A percentile compares a stretch with the other conserved stretches of the same genome.
Evolutionary conservation across 257 asterid genomes (phyloP).

Genomic region (Thymus mandschuricus): DNA sequence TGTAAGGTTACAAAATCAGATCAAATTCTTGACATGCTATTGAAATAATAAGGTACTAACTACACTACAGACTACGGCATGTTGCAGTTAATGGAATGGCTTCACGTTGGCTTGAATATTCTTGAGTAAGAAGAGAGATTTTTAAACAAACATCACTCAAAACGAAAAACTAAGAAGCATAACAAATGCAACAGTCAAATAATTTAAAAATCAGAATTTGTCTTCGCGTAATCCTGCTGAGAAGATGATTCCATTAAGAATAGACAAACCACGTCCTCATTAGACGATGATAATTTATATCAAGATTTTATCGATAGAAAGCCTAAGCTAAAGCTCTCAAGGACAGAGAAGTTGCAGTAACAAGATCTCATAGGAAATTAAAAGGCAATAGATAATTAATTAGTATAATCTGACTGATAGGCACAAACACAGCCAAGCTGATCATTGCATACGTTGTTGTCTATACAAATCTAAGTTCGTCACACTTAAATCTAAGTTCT

Average conservation of each 20-base stretch:
- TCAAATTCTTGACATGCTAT: slow-evolving; percentile 1
- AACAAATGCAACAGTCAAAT: not conserved
- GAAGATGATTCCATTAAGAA: not conserved
- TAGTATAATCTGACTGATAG: not conserved
- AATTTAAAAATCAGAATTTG: not conserved
- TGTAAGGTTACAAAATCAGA: slow-evolving; percentile 36
- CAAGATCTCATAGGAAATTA: not conserved
- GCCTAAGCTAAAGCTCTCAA: not conserved
- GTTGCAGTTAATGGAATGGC: not conserved
- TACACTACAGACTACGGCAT: not conserved
- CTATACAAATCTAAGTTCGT: not conserved
- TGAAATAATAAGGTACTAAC: not conserved
- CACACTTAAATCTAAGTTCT: not conserved
- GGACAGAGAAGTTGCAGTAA: not conserved
- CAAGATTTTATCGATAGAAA: not conserved
- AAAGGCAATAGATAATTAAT: not conserved
- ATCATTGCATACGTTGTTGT: not conserved
- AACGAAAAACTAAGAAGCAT: not conserved
- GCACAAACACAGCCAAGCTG: not conserved
- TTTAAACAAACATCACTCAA: not conserved
- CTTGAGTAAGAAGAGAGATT: not conserved
- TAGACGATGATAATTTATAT: not conserved
- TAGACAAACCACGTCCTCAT: not conserved
- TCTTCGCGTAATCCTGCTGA: not conserved
- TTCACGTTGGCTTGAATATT: not conserved